These are phyloP conservation scores for Globisporangium spinosum DNA, from an alignment of 352 stramenopile genomes.

Conservation along the genomic window DNA sequence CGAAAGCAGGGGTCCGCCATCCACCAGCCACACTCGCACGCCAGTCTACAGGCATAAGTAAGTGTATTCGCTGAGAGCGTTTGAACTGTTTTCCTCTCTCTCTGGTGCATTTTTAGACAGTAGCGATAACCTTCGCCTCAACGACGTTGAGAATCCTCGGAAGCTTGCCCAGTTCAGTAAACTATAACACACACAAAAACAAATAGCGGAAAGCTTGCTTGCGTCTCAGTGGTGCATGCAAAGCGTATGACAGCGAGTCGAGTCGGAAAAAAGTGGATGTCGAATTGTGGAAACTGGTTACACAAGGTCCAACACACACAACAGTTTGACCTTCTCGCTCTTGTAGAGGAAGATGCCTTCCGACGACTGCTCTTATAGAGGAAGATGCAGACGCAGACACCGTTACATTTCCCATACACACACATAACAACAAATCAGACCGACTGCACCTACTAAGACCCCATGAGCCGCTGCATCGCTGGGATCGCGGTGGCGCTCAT, in stretches of 20 bases:
- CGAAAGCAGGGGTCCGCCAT: slow-evolving; percentile 35
- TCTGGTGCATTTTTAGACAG: slow-evolving; percentile 11
- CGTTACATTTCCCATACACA: neutral
- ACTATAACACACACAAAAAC: neutral
- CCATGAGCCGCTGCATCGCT: slow-evolving; percentile 41
- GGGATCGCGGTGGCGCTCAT: slow-evolving; percentile 59
- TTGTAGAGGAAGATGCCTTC: slow-evolving; percentile 17
- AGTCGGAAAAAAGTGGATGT: neutral
- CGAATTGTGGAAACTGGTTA: neutral
- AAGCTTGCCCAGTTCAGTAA: neutral
- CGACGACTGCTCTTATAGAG: slow-evolving; percentile 3
- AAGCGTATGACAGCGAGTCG: neutral
- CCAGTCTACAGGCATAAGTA: slow-evolving; percentile 19
- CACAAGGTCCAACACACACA: neutral
- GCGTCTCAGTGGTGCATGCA: neutral
- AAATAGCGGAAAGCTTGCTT: neutral
- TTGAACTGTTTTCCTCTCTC: neutral
- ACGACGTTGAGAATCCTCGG: neutral
- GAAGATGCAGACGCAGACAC: neutral
- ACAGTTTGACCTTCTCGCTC: slow-evolving; percentile 1
- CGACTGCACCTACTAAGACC: neutral
- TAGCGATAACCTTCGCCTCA: slow-evolving; percentile 1
- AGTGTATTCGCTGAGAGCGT: neutral
- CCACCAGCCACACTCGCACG: slow-evolving; percentile 22
- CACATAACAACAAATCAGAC: neutral